These are phyloP conservation scores for Ceratobasidium sp. DNA, from an alignment of 1,284 basidiomycete species.

Conservation along the genomic window DNA sequence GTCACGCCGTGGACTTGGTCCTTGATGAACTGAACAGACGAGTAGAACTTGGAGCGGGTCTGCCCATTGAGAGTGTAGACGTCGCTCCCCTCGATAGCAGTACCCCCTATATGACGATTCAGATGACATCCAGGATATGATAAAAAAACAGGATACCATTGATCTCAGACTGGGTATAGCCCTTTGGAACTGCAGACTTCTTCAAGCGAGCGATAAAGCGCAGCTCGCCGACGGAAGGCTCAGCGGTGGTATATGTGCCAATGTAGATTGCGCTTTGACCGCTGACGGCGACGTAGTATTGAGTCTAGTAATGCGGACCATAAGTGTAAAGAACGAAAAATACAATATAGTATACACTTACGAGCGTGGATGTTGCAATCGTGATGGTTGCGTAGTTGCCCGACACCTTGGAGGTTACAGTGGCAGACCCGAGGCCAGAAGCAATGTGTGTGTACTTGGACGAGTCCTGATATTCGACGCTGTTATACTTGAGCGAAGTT, in stretches of 20 bases:
- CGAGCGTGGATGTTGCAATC: slow-evolving; percentile 29
- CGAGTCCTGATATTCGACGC: slow-evolving; percentile 44
- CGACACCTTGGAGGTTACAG: slow-evolving; percentile 31
- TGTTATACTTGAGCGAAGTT: slow-evolving; percentile 42
- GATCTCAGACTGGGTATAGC: slow-evolving; percentile 58
- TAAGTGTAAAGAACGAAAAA: not conserved
- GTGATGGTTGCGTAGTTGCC: slow-evolving; percentile 46
- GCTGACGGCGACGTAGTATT: slow-evolving; percentile 47
- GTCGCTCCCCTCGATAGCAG: slow-evolving; percentile 64
- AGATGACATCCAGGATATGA: too few species aligned
- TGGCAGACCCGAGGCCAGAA: slow-evolving; percentile 46
- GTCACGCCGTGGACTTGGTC: slow-evolving; percentile 42
- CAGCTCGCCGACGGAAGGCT: slow-evolving; percentile 64
- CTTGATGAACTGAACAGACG: slow-evolving; percentile 34
- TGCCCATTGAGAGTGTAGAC: slow-evolving; percentile 64
- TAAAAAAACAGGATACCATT: slow-evolving; percentile 54
- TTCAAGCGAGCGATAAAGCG: slow-evolving; percentile 65
- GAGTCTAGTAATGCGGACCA: slow-evolving; percentile 14
- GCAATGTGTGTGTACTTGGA: slow-evolving; percentile 33
- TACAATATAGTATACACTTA: not conserved
- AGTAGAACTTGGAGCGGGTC: slow-evolving; percentile 62
- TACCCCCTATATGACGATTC: too few species aligned
- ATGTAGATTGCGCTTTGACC: slow-evolving; percentile 46
- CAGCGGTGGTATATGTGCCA: slow-evolving; percentile 50
- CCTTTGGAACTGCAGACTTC: slow-evolving; percentile 61